phyloP scores from a whole-genome alignment of 1,139 yeast species.

The Lodderomyces parapsilosis region DNA sequence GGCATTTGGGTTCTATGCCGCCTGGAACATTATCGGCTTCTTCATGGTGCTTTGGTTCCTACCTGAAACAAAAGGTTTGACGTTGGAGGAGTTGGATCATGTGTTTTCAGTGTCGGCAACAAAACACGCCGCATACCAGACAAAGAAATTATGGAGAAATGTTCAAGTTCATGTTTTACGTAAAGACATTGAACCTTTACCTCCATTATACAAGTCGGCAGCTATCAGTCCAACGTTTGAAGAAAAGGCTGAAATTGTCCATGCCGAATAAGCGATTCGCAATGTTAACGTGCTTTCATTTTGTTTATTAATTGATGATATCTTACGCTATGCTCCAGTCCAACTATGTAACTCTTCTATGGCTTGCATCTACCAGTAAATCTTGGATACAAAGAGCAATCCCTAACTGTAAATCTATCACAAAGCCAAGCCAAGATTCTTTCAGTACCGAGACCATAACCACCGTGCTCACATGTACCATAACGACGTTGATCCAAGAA shows the following conservation, averaged over 20 bases:
- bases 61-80: constrained; percentile 69
- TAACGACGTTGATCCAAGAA: constrained; percentile 92
- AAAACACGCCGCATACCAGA: constrained; percentile 57
- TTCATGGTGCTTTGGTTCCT: constrained; percentile 64
- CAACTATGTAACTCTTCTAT: constrained; percentile 27
- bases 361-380: constrained; percentile 98
- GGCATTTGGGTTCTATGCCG: constrained; percentile 89
- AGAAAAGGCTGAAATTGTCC: constrained; percentile 52
- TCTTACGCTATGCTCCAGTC: background rate
- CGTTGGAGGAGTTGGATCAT: constrained; percentile 72
- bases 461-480: constrained; percentile 99
- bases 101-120: constrained; percentile 58
- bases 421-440: constrained; percentile 98
- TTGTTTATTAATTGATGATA: background rate
- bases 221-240: constrained; percentile 62
- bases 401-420: constrained; percentile 96
- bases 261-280: constrained; percentile 32
- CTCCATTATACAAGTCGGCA: constrained; percentile 55
- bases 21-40: constrained; percentile 78
- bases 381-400: constrained; percentile 96
- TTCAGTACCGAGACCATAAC: constrained; percentile 97
- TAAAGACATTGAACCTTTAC: constrained; percentile 48
- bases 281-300: background rate
- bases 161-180: constrained; percentile 43
- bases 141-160: constrained; percentile 40